Percentiles rank a stretch among this genome's conserved stretches.
Conservation (phyloP, 768 basidiomycete species). For the Suillus discolor region DNA sequence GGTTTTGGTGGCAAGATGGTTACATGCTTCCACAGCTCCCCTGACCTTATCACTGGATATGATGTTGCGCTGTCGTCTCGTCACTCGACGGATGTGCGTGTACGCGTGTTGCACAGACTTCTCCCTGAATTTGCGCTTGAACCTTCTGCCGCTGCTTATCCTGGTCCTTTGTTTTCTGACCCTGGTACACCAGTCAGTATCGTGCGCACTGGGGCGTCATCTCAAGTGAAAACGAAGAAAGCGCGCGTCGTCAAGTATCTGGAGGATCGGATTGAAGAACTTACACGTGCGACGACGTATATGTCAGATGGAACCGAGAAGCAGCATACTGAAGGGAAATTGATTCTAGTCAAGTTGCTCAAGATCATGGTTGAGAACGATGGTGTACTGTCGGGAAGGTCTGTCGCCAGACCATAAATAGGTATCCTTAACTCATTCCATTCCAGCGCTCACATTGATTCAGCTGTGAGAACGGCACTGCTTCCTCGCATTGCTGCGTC, state of each 20-base stretch:
- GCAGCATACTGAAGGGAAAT: conserved; percentile 71
- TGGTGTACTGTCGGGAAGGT: conserved; percentile 87
- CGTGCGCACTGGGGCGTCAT: conserved; percentile 59
- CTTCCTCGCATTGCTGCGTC: conserved; percentile 54
- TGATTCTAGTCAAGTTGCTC: conserved; percentile 72
- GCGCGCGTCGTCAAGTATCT: conserved; percentile 77
- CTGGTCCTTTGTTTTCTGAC: conserved; percentile 87
- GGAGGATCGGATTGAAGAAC: conserved; percentile 71
- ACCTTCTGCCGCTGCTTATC: conserved; percentile 60
- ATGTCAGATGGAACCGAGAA: conserved; percentile 54
- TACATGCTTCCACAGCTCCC: conserved; percentile 81
- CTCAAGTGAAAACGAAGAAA: conserved; percentile 83
- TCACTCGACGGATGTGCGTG: conserved; percentile 66
- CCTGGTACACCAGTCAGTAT: conserved; percentile 65
- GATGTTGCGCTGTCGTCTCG: conserved; percentile 77
- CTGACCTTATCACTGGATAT: conserved; percentile 69
- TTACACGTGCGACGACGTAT: conserved; percentile 77
- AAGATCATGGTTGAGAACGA: conserved; percentile 87
- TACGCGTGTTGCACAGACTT: conserved; percentile 68
- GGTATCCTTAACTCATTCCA: conserved; percentile 16
- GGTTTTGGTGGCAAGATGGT: conserved; percentile 93
- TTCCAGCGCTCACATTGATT: conserved; percentile 64
- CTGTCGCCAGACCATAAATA: conserved; percentile 12
- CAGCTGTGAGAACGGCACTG: conserved; percentile 72
- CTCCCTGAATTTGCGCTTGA: conserved; percentile 69